Percentiles rank a stretch among this genome's conserved stretches.
These are phyloP conservation scores for Tilletia walkeri DNA, from an alignment of 1,284 basidiomycete species.

Conservation along the genomic window DNA sequence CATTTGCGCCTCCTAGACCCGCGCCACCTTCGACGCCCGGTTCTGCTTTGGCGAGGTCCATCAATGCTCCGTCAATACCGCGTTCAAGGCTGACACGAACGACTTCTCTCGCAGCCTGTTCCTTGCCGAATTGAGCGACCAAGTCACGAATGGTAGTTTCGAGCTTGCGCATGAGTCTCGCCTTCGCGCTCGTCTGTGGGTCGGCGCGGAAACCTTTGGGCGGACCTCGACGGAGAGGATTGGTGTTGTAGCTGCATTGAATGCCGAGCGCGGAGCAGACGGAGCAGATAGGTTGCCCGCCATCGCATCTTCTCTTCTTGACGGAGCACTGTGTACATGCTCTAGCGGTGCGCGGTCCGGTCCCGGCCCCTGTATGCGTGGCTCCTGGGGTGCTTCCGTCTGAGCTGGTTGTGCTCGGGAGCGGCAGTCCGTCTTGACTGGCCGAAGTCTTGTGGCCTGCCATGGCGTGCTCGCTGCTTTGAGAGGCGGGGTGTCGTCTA, in stretches of 20 bases:
- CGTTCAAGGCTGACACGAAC: constrained; percentile 35
- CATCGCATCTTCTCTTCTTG: constrained; percentile 49
- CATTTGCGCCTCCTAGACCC: neutral
- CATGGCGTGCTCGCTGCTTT: too few species aligned
- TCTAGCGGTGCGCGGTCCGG: constrained; percentile 31
- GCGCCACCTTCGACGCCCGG: neutral
- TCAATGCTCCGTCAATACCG: constrained; percentile 23
- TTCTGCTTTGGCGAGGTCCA: constrained; percentile 13
- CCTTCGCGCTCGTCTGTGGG: constrained; percentile 43
- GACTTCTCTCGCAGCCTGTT: constrained; percentile 37
- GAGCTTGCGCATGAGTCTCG: constrained; percentile 37
- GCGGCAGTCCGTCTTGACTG: too few species aligned
- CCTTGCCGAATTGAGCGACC: constrained; percentile 36
- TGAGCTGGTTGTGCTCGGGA: neutral
- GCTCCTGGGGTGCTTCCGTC: neutral
- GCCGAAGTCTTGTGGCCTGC: too few species aligned
- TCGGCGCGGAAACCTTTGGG: constrained; percentile 47
- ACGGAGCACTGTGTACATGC: constrained; percentile 44
- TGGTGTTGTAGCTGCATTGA: constrained; percentile 43
- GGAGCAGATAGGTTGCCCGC: constrained; percentile 40
- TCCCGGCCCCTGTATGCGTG: neutral
- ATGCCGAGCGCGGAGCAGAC: constrained; percentile 44
- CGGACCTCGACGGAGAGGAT: constrained; percentile 41
- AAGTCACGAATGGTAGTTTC: constrained; percentile 48
- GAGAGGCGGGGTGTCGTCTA: too few species aligned